Percentiles rank a stretch among this genome's conserved stretches.
Conservation (phyloP, 2,329 filamentous ascomycete genomes). For the Ceratocystis papillata region DNA sequence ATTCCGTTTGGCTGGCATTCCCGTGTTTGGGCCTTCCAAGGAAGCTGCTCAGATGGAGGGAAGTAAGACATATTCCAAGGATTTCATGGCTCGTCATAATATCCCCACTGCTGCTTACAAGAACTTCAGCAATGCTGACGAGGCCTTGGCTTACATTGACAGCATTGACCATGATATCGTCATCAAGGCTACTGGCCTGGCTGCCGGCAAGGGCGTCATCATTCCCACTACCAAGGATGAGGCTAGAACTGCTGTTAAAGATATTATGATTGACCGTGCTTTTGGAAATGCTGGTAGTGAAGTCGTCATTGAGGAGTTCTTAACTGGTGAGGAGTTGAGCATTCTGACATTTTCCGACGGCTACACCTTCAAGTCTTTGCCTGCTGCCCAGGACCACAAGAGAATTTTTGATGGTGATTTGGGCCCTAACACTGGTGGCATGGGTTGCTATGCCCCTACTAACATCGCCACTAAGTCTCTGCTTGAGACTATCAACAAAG, state of each 20-base stretch:
- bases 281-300: slow-evolving; percentile 81
- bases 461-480: slow-evolving; percentile 64
- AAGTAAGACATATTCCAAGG: slow-evolving; percentile 93
- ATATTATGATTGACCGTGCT: slow-evolving; percentile 81
- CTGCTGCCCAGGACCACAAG: slow-evolving; percentile 94
- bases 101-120: slow-evolving; percentile 87
- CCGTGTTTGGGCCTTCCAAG: slow-evolving; percentile 75
- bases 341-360: slow-evolving; percentile 89
- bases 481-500: slow-evolving; percentile 65
- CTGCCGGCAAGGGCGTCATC: slow-evolving; percentile 91
- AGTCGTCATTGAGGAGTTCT: slow-evolving; percentile 90
- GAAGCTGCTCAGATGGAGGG: slow-evolving; percentile 85
- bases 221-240: slow-evolving; percentile 74
- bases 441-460: slow-evolving; percentile 95
- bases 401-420: slow-evolving; percentile 80
- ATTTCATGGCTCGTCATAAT: slow-evolving; percentile 85
- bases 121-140: slow-evolving; percentile 71
- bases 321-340: slow-evolving; percentile 84
- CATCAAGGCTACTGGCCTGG: slow-evolving; percentile 86
- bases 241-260: slow-evolving; percentile 66
- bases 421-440: slow-evolving; percentile 90
- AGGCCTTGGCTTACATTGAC: slow-evolving; percentile 64
- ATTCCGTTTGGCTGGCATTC: slow-evolving; percentile 64
- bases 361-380: slow-evolving; percentile 68
- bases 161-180: slow-evolving; percentile 62